phyloP scores from a whole-genome alignment of 2,329 filamentous ascomycete species.

The Aspergillus neotritici region DNA sequence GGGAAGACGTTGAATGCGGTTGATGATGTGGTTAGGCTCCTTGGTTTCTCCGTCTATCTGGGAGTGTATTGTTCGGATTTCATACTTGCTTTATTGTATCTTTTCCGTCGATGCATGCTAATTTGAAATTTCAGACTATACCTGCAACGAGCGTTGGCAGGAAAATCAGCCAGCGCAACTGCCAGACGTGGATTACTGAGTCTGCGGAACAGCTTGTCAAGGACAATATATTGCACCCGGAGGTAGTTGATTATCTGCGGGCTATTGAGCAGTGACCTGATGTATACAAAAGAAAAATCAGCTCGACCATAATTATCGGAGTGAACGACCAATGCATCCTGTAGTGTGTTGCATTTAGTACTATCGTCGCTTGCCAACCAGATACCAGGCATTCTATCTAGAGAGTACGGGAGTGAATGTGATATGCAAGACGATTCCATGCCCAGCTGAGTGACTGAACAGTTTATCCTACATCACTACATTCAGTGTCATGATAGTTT shows the following conservation, averaged over 20 bases:
- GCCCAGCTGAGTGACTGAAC: too few species aligned
- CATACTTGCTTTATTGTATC: background rate
- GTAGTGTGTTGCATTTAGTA: background rate
- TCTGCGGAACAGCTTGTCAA: conserved; percentile 26
- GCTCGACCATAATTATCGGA: too few species aligned
- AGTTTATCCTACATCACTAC: too few species aligned
- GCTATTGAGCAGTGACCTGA: conserved; percentile 18
- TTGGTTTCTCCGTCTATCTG: too few species aligned
- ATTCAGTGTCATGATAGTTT: too few species aligned
- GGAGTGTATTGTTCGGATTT: background rate
- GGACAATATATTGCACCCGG: conserved; percentile 21
- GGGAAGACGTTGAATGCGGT: conserved; percentile 14
- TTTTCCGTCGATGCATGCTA: background rate
- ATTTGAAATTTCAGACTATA: conserved; percentile 1
- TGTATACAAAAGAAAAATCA: too few species aligned
- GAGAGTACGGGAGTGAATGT: too few species aligned
- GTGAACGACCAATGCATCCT: background rate
- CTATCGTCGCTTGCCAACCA: background rate
- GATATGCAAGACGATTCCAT: too few species aligned
- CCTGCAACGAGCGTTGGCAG: conserved; percentile 1
- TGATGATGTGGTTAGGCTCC: conserved; percentile 4
- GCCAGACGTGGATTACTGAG: conserved; percentile 36
- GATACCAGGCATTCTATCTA: too few species aligned
- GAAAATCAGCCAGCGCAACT: conserved; percentile 28
- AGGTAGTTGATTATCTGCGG: conserved; percentile 22